These are phyloP conservation scores for Sordariomycetes sp. DNA, from an alignment of 2,329 filamentous ascomycete genomes.

Conservation along the genomic window DNA sequence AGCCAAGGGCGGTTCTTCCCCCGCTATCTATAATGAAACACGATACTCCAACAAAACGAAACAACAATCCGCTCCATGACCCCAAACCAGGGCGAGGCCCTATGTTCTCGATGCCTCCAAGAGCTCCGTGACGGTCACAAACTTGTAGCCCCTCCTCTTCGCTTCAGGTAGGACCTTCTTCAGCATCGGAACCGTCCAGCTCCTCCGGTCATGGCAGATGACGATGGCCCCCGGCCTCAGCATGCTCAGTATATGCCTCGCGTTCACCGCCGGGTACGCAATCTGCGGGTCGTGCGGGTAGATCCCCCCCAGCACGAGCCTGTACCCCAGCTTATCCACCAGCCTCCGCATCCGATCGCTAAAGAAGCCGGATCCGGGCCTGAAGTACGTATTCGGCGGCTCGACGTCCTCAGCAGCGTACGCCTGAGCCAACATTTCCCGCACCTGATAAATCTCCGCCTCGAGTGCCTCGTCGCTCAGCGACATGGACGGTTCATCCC, in stretches of 20 bases:
- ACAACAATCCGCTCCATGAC: neutral
- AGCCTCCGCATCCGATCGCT: constrained; percentile 53
- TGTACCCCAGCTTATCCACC: constrained; percentile 49
- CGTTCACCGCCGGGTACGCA: constrained; percentile 53
- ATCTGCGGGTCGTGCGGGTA: constrained; percentile 93
- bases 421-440: constrained; percentile 41
- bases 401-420: constrained; percentile 32
- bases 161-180: constrained; percentile 58
- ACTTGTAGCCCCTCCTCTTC: constrained; percentile 51
- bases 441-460: constrained; percentile 51
- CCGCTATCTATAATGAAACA: neutral
- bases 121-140: constrained; percentile 60
- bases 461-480: constrained; percentile 46
- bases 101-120: constrained; percentile 22
- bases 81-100: neutral
- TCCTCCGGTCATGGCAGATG: constrained; percentile 71
- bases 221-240: constrained; percentile 64
- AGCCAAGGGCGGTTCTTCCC: neutral
- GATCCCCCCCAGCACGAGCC: constrained; percentile 67
- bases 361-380: constrained; percentile 78
- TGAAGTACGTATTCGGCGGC: constrained; percentile 52
- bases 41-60: neutral
- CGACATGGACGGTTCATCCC: constrained; percentile 60
- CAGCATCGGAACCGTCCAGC: constrained; percentile 78
- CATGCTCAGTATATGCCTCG: constrained; percentile 70